Conservation (phyloP, 164 flowering plant species). For the Tinospora cordifolia region DNA sequence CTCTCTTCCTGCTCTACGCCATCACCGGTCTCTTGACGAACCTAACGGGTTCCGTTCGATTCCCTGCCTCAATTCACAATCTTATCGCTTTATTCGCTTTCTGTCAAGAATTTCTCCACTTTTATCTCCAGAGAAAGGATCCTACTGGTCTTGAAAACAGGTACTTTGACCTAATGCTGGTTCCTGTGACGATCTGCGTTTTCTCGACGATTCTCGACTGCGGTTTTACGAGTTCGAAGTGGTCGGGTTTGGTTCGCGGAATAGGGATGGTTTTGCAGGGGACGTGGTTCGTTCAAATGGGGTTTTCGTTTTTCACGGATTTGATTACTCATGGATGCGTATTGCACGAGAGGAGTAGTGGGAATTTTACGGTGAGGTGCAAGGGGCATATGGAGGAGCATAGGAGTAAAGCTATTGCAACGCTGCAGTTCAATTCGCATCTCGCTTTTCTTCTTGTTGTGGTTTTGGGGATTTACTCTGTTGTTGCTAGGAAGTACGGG, state of each 20-base stretch:
- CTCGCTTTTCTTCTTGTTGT: conserved; percentile 65
- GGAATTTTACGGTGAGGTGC: conserved; percentile 72
- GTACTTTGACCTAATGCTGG: conserved; percentile 72
- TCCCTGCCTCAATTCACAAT: conserved; percentile 34
- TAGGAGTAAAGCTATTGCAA: conserved; percentile 71
- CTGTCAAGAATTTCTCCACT: conserved; percentile 66
- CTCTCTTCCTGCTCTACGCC: conserved; percentile 60
- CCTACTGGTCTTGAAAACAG: conserved; percentile 72
- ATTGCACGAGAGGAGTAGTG: conserved; percentile 61
- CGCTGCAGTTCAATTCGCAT: conserved; percentile 84
- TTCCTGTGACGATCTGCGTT: conserved; percentile 59
- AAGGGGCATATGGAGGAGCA: conserved; percentile 74
- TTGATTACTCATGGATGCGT: conserved; percentile 56
- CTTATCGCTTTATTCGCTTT: conserved; percentile 56
- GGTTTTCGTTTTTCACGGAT: conserved; percentile 57
- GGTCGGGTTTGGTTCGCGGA: conserved; percentile 56
- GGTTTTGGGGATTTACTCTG: conserved; percentile 33
- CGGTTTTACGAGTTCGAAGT: conserved; percentile 26
- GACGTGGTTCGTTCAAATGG: conserved; percentile 92
- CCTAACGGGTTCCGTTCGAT: conserved; percentile 20
- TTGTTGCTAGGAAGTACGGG: conserved; percentile 28
- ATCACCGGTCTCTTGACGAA: conserved; percentile 30
- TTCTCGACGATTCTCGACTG: conserved; percentile 48
- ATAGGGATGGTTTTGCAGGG: conserved; percentile 74
- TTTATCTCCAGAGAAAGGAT: conserved; percentile 63